Conservation (phyloP, 2,329 filamentous ascomycete genomes). For the Hysterium pulicare region DNA sequence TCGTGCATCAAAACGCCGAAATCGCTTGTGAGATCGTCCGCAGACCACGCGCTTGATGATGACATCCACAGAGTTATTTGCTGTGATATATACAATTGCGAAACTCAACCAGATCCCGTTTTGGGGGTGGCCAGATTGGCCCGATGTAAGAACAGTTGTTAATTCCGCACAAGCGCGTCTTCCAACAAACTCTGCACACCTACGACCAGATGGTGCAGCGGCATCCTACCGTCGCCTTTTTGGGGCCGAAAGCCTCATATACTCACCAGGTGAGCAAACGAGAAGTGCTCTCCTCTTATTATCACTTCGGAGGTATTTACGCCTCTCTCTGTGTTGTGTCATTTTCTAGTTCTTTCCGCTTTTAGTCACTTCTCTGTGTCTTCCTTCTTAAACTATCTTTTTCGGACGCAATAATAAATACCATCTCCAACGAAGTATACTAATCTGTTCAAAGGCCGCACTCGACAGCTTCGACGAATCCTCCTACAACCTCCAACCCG, state of each 20-base stretch:
- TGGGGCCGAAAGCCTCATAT: conserved; percentile 64
- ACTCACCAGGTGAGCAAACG: conserved; percentile 61
- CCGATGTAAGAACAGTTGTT: no score
- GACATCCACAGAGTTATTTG: no score
- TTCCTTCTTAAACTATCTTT: neutral
- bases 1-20: no score
- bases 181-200: no score
- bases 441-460: conserved; percentile 46
- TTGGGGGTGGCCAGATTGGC: no score
- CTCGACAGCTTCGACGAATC: conserved; percentile 47
- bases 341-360: neutral
- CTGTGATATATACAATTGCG: no score
- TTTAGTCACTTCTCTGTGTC: neutral
- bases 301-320: no score
- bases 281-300: neutral
- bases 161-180: no score
- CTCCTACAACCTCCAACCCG: conserved; percentile 38
- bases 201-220: neutral
- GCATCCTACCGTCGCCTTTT: conserved; percentile 49
- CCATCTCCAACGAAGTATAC: no score
- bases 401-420: neutral
- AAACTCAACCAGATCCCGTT: no score
- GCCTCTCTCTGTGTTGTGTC: neutral
- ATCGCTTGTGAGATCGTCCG: neutral
- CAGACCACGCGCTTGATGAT: no score